These are phyloP conservation scores for Leccinum variabile DNA, from an alignment of 1,284 basidiomycete species.

Conservation along the genomic window DNA sequence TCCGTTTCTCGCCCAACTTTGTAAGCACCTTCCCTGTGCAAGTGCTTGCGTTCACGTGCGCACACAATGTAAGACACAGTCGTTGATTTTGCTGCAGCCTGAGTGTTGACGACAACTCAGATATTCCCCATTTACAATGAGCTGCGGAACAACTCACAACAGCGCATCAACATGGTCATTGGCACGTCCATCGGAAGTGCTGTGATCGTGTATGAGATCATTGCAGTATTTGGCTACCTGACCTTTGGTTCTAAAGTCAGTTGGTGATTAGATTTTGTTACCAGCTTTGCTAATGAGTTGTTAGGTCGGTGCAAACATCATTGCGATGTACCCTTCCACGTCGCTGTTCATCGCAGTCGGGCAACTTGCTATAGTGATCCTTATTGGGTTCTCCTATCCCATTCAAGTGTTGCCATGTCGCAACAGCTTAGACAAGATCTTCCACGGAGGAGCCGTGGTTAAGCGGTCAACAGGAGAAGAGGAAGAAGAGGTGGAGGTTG, in stretches of 20 bases:
- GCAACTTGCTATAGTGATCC: conserved; percentile 88
- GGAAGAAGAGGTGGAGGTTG: conserved; percentile 39
- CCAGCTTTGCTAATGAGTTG: conserved; percentile 8
- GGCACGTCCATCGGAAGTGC: conserved; percentile 83
- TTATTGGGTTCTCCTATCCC: conserved; percentile 91
- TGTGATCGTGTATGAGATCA: conserved; percentile 77
- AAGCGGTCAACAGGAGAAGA: conserved; percentile 44
- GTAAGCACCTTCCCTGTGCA: conserved; percentile 91
- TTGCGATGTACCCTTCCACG: conserved; percentile 94
- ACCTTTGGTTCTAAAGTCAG: conserved; percentile 87
- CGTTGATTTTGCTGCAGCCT: conserved; percentile 10
- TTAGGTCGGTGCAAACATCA: conserved; percentile 87
- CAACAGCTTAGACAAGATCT: conserved; percentile 89
- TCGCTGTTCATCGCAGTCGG: conserved; percentile 92
- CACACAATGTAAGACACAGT: conserved; percentile 73
- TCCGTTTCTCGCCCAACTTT: conserved; percentile 76
- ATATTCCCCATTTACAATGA: conserved; percentile 95
- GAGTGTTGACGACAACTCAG: conserved; percentile 42
- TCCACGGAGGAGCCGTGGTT: conserved; percentile 48
- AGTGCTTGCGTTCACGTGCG: conserved; percentile 91
- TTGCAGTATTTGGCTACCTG: conserved; percentile 88
- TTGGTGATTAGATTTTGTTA: background rate
- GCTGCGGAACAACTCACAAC: conserved; percentile 77
- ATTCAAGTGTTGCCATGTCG: conserved; percentile 93
- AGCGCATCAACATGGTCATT: conserved; percentile 86